phyloP scores from a whole-genome alignment of 2,329 filamentous ascomycete genomes.

The Nemania sp. region DNA sequence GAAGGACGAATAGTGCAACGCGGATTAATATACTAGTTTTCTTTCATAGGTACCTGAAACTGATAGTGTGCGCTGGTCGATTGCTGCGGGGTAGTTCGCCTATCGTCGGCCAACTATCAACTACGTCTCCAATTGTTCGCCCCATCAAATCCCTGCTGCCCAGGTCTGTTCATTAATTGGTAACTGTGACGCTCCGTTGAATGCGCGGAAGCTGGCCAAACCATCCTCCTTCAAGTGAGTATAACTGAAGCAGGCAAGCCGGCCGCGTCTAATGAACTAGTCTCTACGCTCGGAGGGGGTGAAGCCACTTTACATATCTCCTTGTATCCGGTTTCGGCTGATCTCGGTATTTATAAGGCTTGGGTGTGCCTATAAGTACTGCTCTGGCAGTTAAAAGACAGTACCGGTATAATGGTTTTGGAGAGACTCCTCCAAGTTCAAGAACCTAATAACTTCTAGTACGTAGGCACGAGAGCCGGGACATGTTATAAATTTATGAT shows the following conservation, averaged over 20 bases:
- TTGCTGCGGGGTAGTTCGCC: slow-evolving; percentile 28
- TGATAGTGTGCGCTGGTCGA: not conserved
- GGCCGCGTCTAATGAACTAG: not conserved
- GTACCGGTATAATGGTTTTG: not conserved
- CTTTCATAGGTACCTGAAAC: not conserved
- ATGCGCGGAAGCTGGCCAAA: not conserved
- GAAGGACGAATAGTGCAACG: not conserved
- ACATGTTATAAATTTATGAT: not conserved
- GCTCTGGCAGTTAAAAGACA: not conserved
- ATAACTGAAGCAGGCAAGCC: not conserved
- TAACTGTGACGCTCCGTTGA: not conserved
- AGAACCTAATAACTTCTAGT: not conserved
- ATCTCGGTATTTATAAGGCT: not conserved
- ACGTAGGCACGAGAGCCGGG: not conserved
- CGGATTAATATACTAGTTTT: not conserved
- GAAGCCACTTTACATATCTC: not conserved
- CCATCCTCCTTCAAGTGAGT: not conserved
- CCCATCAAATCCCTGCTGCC: not conserved
- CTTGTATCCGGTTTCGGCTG: not conserved
- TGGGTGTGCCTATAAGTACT: not conserved
- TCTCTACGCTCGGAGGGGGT: not conserved
- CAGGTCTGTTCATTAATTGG: not conserved
- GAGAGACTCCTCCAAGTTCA: not conserved
- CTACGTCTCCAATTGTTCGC: not conserved
- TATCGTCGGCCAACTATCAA: slow-evolving; percentile 9